A percentile compares a stretch with the other conserved stretches of the same genome.
These are phyloP conservation scores for barrel medic (Medicago truncatula) DNA, from an alignment of 306 rosid species.

Conservation along the genomic window MtrunA17r5.0-ANR NC_053047.1:40995501-40996000, in stretches of 20 bases:
- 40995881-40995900: not conserved
- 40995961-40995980: no score
- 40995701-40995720: not conserved
- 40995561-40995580: no score
- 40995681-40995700: not conserved
- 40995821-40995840: not conserved
- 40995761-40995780: conserved; percentile 3
- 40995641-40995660: not conserved
- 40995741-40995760: not conserved
- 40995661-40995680: no score
- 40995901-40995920: no score
- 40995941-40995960: no score
- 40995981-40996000: no score
- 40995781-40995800: not conserved
- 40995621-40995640: no score
- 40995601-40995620: no score
- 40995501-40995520: no score
- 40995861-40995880: not conserved
- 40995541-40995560: no score
- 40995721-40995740: not conserved
- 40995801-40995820: not conserved
- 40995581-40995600: no score
- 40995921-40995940: not conserved
- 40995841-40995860: not conserved
- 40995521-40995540: no score